Conservation (phyloP, 371 early-diverging fungal genomes). For the Phascolomyces articulosus region DNA sequence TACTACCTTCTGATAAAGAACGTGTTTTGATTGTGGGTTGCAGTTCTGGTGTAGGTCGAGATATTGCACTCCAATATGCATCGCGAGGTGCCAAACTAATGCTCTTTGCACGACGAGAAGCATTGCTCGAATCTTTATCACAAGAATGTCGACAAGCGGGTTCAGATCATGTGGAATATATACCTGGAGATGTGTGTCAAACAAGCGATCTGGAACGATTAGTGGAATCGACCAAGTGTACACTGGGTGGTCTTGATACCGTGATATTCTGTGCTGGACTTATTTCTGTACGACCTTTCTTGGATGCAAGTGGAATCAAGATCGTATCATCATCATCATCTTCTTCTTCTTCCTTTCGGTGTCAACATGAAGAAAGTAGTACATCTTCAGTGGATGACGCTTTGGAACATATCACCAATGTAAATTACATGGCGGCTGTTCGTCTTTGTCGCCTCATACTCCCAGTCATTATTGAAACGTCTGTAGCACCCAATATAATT, state of each 20-base stretch:
- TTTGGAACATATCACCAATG: slow-evolving; percentile 48
- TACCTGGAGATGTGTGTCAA: slow-evolving; percentile 43
- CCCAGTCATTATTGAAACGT: slow-evolving; percentile 53
- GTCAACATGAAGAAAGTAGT: not conserved
- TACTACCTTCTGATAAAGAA: slow-evolving; percentile 34
- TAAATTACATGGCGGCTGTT: slow-evolving; percentile 74
- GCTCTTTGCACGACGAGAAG: slow-evolving; percentile 68
- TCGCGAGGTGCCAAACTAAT: slow-evolving; percentile 68
- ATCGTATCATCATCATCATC: not conserved
- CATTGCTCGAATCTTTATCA: slow-evolving; percentile 52
- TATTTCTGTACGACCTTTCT: slow-evolving; percentile 64
- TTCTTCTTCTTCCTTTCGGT: not conserved
- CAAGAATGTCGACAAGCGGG: slow-evolving; percentile 46
- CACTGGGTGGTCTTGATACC: slow-evolving; percentile 59
- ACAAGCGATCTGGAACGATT: slow-evolving; percentile 24
- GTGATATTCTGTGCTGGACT: slow-evolving; percentile 73
- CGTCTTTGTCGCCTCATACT: slow-evolving; percentile 61
- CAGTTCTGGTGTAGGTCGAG: slow-evolving; percentile 81
- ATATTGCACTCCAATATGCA: slow-evolving; percentile 74
- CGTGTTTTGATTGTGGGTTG: slow-evolving; percentile 80
- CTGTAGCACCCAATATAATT: slow-evolving; percentile 61
- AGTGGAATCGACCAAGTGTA: slow-evolving; percentile 22
- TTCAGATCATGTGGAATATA: slow-evolving; percentile 15
- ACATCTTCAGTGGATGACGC: slow-evolving; percentile 22
- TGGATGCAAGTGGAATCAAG: slow-evolving; percentile 53